These are phyloP conservation scores for Neckera pumila DNA, from an alignment of 225 moss, liverwort and hornwort species.

Conservation along the genomic window DNA sequence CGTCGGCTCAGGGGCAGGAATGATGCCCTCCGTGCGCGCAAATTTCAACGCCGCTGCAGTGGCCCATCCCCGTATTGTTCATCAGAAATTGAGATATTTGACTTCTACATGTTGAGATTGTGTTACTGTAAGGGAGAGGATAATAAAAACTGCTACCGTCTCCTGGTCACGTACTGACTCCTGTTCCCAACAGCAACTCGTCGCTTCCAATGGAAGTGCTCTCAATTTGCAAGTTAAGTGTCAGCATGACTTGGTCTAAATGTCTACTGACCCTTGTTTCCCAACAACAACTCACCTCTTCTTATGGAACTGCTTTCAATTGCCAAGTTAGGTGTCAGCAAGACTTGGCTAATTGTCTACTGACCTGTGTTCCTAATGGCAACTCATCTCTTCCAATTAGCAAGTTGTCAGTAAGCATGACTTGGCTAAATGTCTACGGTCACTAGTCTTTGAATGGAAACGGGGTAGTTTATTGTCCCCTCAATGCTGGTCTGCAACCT, in stretches of 20 bases:
- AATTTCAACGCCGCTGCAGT: slow-evolving; percentile 32
- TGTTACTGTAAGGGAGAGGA: neutral
- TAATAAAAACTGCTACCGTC: neutral
- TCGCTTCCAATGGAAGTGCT: neutral
- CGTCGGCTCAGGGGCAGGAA: slow-evolving; percentile 43
- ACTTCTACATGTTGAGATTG: neutral
- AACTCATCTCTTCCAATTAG: neutral
- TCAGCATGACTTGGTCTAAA: neutral
- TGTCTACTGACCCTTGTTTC: neutral
- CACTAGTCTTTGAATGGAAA: neutral
- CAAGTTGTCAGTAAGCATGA: neutral
- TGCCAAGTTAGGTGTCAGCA: neutral
- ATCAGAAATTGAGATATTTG: neutral
- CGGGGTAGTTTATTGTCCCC: neutral
- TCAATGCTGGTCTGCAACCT: neutral
- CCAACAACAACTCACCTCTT: neutral
- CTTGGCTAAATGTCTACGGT: neutral
- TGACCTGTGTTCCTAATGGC: neutral
- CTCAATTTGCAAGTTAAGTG: neutral
- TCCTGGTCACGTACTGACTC: neutral
- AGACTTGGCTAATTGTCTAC: neutral
- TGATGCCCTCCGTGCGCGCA: slow-evolving; percentile 41
- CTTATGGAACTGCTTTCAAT: neutral
- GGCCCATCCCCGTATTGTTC: neutral
- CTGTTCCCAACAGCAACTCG: neutral